A percentile compares a stretch with the other conserved stretches of the same genome.
These are phyloP conservation scores for Eimeria falciformis DNA, from an alignment of 169 alveolate genomes.

Conservation along the genomic window DNA sequence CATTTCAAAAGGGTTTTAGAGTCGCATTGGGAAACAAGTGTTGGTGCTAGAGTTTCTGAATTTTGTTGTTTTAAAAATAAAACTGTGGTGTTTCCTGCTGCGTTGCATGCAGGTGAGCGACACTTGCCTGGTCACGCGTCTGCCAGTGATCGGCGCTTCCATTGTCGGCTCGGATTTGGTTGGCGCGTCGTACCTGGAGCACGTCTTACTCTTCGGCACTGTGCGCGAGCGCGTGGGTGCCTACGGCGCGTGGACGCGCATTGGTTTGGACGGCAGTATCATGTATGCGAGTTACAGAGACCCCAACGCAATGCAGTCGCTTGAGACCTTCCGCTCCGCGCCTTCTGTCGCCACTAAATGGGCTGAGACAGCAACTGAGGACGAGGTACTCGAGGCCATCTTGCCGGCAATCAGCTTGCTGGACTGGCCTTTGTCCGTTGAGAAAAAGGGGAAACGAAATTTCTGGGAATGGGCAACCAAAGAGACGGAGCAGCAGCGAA, in stretches of 20 bases:
- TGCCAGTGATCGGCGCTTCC: background rate
- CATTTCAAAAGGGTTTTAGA: too few relatives aligned
- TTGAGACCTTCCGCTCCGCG: background rate
- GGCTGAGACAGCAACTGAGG: background rate
- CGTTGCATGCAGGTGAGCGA: background rate
- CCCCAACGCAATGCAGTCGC: background rate
- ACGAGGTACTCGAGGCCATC: background rate
- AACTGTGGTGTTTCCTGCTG: too few relatives aligned
- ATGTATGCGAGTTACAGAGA: background rate
- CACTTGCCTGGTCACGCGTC: background rate
- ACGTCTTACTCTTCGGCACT: background rate
- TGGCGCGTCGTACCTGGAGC: background rate
- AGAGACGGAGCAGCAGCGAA: background rate
- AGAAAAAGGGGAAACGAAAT: background rate
- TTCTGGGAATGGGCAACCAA: background rate
- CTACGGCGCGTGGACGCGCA: slow-evolving; percentile 6
- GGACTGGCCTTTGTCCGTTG: background rate
- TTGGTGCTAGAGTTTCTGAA: too few relatives aligned
- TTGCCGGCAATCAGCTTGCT: background rate
- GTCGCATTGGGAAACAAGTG: too few relatives aligned
- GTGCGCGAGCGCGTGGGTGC: background rate
- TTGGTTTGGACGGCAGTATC: background rate
- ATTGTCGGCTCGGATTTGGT: background rate
- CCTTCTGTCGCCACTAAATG: background rate
- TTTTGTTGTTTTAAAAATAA: too few relatives aligned